These are phyloP conservation scores for Nigrograna mackinnonii DNA, from an alignment of 2,329 filamentous ascomycete species.

Conservation along the genomic window DNA sequence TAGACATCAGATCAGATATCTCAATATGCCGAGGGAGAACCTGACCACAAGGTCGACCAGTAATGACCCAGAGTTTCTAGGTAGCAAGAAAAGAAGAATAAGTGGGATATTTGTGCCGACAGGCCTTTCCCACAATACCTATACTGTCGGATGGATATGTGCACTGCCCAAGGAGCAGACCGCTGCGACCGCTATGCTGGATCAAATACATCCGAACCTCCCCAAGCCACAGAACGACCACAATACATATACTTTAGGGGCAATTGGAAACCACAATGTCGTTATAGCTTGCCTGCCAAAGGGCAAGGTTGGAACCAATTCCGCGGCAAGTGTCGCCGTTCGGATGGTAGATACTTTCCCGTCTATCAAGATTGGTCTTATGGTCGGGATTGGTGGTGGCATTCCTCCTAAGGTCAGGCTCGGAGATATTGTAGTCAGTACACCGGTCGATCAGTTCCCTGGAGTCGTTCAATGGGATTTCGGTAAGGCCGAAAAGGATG, in stretches of 20 bases:
- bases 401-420: conserved; percentile 2
- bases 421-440: conserved; percentile 1
- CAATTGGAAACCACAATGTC: conserved; percentile 2
- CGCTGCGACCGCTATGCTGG: conserved; percentile 2
- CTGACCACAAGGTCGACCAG: too few species aligned
- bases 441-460: background rate
- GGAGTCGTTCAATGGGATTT: conserved; percentile 2
- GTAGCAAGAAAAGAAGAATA: too few species aligned
- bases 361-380: conserved; percentile 1
- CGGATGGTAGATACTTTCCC: conserved; percentile 1
- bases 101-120: too few species aligned
- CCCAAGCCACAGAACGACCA: conserved; percentile 2
- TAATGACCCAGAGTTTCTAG: too few species aligned
- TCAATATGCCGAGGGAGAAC: too few species aligned
- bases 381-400: conserved; percentile 2
- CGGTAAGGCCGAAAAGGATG: conserved; percentile 1
- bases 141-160: conserved; percentile 2
- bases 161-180: conserved; percentile 1
- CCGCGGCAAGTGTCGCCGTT: background rate
- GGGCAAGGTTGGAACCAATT: background rate
- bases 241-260: conserved; percentile 1
- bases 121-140: conserved; percentile 1
- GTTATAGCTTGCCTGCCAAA: conserved; percentile 1
- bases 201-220: conserved; percentile 1
- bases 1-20: too few species aligned